Percentiles rank a stretch among this genome's conserved stretches.
Evolutionary conservation across 768 basidiomycete species (phyloP).

Genomic region (Coprinopsis marcescibilis): DNA sequence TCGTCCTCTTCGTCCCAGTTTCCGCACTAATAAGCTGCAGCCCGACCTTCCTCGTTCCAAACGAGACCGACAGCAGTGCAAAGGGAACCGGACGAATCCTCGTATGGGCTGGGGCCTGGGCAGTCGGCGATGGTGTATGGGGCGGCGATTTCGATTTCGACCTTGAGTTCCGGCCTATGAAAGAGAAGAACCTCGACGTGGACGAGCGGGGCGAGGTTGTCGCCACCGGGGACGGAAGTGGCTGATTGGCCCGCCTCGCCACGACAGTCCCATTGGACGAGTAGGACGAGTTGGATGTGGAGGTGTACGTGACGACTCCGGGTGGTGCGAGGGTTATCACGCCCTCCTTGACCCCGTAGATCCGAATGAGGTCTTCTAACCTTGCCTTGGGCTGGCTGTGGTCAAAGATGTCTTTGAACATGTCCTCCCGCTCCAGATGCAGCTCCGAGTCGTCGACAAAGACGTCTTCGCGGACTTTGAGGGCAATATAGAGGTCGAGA

Average conservation of each 20-base stretch:
- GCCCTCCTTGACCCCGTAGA: slow-evolving; percentile 35
- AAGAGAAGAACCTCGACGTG: no score
- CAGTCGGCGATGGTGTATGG: neutral
- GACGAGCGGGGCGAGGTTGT: neutral
- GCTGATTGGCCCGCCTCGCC: slow-evolving; percentile 1
- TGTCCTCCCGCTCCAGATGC: slow-evolving; percentile 70
- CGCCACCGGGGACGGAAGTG: neutral
- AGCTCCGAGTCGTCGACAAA: slow-evolving; percentile 69
- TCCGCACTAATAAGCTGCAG: slow-evolving; percentile 26
- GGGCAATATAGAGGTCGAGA: slow-evolving; percentile 73
- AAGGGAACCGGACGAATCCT: slow-evolving; percentile 27
- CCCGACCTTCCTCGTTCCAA: slow-evolving; percentile 38
- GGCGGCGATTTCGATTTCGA: slow-evolving; percentile 5
- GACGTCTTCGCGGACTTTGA: slow-evolving; percentile 77
- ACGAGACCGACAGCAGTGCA: slow-evolving; percentile 31
- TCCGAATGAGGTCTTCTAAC: slow-evolving; percentile 66
- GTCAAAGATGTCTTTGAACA: slow-evolving; percentile 76
- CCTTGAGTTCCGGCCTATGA: no score
- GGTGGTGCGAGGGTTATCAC: slow-evolving; percentile 26
- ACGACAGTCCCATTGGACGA: slow-evolving; percentile 6
- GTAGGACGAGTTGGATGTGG: neutral
- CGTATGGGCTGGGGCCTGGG: slow-evolving; percentile 12
- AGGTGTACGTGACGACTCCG: slow-evolving; percentile 4
- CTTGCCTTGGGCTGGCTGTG: slow-evolving; percentile 67
- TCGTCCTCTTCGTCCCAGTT: slow-evolving; percentile 39